Evolutionary conservation across 371 early-diverging fungal species (phyloP).

Genomic region (Zychaea mexicana): DNA sequence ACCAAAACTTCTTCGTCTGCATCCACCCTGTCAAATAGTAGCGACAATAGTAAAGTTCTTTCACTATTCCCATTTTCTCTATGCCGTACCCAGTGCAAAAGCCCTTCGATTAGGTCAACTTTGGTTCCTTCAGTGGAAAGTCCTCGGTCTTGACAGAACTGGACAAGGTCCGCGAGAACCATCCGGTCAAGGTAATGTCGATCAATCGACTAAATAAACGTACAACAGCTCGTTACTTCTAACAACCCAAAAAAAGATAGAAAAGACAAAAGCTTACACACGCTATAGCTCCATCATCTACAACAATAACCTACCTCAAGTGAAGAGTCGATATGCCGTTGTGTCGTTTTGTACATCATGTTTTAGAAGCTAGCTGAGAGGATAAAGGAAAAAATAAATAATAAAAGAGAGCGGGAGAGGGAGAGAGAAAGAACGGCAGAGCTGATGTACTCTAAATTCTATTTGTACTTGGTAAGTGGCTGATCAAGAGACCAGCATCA

Average conservation of each 20-base stretch:
- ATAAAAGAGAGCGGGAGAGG: neutral
- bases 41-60: neutral
- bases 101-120: slow-evolving; percentile 54
- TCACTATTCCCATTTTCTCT: neutral
- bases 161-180: slow-evolving; percentile 71
- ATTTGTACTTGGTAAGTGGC: neutral
- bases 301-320: slow-evolving; percentile 26
- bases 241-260: no score
- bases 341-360: slow-evolving; percentile 37
- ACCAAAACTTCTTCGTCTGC: neutral
- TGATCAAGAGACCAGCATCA: slow-evolving; percentile 6
- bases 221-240: neutral
- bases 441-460: neutral
- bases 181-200: slow-evolving; percentile 51
- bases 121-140: slow-evolving; percentile 68
- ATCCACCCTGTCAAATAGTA: neutral
- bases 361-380: neutral
- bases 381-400: neutral
- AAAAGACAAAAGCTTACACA: neutral
- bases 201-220: slow-evolving; percentile 20
- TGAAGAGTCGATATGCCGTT: slow-evolving; percentile 37
- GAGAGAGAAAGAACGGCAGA: neutral
- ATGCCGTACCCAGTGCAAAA: slow-evolving; percentile 64
- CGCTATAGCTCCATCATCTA: neutral
- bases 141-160: slow-evolving; percentile 75